phyloP scores from a whole-genome alignment of 805 yeast species.

The Cyberlindnera euphorbiiphila region DNA sequence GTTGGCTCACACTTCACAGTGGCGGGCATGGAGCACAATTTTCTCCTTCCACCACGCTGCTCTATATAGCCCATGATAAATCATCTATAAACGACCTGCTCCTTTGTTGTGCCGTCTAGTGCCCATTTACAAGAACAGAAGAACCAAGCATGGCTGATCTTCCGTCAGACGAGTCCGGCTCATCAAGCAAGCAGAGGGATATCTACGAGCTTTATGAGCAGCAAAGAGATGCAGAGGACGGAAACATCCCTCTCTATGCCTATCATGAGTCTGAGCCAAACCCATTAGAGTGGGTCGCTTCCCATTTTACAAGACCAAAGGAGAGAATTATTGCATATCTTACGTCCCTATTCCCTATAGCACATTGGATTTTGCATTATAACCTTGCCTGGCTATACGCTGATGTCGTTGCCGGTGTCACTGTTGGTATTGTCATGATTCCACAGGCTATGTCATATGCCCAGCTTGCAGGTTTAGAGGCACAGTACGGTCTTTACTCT shows the following conservation, averaged over 20 bases:
- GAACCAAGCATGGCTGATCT: conserved; percentile 2
- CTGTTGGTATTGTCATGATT: conserved; percentile 89
- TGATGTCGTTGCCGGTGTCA: conserved; percentile 87
- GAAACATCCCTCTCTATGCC: conserved; percentile 9
- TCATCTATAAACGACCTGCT: too few relatives aligned
- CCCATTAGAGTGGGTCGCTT: conserved; percentile 14
- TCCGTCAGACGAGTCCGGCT: conserved; percentile 2
- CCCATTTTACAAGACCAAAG: conserved; percentile 10
- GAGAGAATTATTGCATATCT: conserved; percentile 43
- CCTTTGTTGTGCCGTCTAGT: too few relatives aligned
- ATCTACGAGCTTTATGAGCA: conserved; percentile 17
- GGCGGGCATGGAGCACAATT: too few relatives aligned
- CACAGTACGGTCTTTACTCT: conserved; percentile 87
- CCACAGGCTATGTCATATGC: conserved; percentile 98
- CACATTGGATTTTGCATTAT: conserved; percentile 82
- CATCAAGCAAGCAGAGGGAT: conserved; percentile 9
- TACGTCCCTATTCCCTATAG: conserved; percentile 69
- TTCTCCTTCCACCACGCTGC: too few relatives aligned
- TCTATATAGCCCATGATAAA: too few relatives aligned
- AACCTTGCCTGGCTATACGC: conserved; percentile 74
- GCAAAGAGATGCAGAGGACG: conserved; percentile 7
- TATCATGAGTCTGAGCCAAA: conserved; percentile 10
- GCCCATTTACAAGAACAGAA: too few relatives aligned
- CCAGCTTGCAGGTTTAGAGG: conserved; percentile 70
- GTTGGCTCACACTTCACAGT: too few relatives aligned